phyloP scores from a whole-genome alignment of 768 basidiomycete species.

The Postia placenta region DNA sequence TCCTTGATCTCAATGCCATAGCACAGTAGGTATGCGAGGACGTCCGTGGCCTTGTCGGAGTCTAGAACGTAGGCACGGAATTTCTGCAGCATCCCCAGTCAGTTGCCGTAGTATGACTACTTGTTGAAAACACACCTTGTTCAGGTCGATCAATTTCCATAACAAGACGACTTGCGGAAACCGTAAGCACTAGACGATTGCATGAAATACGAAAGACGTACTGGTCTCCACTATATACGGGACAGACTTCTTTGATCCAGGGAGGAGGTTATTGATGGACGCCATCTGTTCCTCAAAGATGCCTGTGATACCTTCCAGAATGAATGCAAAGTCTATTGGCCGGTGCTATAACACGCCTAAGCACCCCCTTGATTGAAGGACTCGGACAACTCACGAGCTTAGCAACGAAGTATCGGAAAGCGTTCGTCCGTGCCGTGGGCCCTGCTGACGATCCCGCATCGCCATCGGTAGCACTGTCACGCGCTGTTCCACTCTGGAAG shows the following conservation, averaged over 20 bases:
- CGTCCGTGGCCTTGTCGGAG: conserved; percentile 70
- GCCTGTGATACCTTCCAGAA: conserved; percentile 63
- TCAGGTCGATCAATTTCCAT: conserved; percentile 90
- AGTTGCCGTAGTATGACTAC: background rate
- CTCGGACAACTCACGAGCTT: conserved; percentile 57
- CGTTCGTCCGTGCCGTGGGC: conserved; percentile 69
- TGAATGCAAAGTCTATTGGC: conserved; percentile 80
- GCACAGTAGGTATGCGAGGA: conserved; percentile 74
- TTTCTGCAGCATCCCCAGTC: conserved; percentile 51
- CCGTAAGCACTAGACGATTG: conserved; percentile 1
- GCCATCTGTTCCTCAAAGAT: conserved; percentile 74
- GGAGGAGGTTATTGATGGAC: conserved; percentile 67
- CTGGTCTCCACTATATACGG: conserved; percentile 81
- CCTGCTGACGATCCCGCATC: conserved; percentile 38
- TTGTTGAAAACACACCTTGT: conserved; percentile 55
- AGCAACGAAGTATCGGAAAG: conserved; percentile 88
- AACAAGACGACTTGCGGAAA: conserved; percentile 59
- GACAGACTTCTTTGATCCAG: conserved; percentile 78
- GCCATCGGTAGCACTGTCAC: conserved; percentile 36
- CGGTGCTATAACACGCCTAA: conserved; percentile 56
- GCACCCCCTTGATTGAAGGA: background rate
- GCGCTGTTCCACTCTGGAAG: conserved; percentile 73
- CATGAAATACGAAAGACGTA: conserved; percentile 32
- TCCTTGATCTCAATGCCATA: conserved; percentile 89
- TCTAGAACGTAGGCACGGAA: conserved; percentile 79